Conservation (phyloP, 768 basidiomycete species). For the Mycena floridula region DNA sequence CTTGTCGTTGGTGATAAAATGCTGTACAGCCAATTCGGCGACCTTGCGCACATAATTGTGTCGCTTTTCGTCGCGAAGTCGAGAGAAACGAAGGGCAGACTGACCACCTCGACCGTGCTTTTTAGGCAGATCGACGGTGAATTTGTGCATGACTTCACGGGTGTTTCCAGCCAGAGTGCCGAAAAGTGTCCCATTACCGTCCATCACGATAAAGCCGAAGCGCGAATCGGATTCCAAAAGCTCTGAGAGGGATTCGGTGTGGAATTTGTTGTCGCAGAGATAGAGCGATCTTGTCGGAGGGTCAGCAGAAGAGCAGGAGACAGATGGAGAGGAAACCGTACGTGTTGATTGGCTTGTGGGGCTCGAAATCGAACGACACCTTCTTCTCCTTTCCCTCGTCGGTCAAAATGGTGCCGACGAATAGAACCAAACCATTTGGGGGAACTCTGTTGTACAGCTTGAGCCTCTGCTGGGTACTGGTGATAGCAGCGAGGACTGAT, state of each 20-base stretch:
- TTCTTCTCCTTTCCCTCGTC: slow-evolving; percentile 99
- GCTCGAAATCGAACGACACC: slow-evolving; percentile 96
- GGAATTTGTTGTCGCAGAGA: slow-evolving; percentile 99
- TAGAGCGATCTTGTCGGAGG: slow-evolving; percentile 72
- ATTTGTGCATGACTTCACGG: slow-evolving; percentile 95
- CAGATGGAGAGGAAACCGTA: slow-evolving; percentile 31
- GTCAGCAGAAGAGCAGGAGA: neutral
- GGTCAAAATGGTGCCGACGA: slow-evolving; percentile 96
- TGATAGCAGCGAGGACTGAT: slow-evolving; percentile 96
- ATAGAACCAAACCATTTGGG: slow-evolving; percentile 93
- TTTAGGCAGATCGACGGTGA: slow-evolving; percentile 98
- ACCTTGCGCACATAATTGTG: slow-evolving; percentile 99
- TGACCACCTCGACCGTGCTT: slow-evolving; percentile 99
- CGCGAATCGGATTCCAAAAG: slow-evolving; percentile 95
- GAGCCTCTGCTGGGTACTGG: slow-evolving; percentile 93
- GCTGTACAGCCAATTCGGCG: slow-evolving; percentile 93
- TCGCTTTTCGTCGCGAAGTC: slow-evolving; percentile 97
- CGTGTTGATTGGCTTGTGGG: slow-evolving; percentile 99
- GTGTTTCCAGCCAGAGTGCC: slow-evolving; percentile 96
- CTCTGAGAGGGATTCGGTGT: slow-evolving; percentile 95
- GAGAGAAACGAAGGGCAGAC: slow-evolving; percentile 98
- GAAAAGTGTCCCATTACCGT: slow-evolving; percentile 95
- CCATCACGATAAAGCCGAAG: slow-evolving; percentile 99
- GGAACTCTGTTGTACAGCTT: slow-evolving; percentile 97
- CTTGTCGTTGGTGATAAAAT: slow-evolving; percentile 96